Conservation (phyloP, 148 eudicot species). For the Spergularia bocconei region DNA sequence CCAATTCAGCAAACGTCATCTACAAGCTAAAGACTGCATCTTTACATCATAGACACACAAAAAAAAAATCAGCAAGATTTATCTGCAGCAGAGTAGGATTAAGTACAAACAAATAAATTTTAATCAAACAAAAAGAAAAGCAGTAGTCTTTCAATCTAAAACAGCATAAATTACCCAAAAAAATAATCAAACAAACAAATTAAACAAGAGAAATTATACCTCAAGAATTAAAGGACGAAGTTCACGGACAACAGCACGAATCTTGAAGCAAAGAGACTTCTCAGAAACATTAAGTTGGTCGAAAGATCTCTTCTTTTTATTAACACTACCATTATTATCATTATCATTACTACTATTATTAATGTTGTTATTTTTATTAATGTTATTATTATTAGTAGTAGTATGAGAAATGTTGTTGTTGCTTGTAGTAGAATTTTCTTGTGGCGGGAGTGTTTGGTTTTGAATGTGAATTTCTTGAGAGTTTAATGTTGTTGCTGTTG, state of each 20-base stretch:
- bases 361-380: slow-evolving; percentile 13
- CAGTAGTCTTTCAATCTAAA: not conserved
- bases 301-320: slow-evolving; percentile 49
- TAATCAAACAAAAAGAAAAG: not conserved
- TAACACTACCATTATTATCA: not conserved
- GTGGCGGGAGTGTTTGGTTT: slow-evolving; percentile 27
- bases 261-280: slow-evolving; percentile 56
- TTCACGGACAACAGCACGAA: slow-evolving; percentile 52
- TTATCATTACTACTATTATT: not conserved
- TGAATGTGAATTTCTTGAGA: slow-evolving; percentile 16
- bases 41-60: slow-evolving; percentile 9
- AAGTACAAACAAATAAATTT: not conserved
- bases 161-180: not conserved
- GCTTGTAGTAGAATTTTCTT: not conserved
- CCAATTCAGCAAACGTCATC: slow-evolving; percentile 14
- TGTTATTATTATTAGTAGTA: not conserved
- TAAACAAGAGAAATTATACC: slow-evolving; percentile 35
- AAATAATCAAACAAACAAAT: slow-evolving; percentile 10
- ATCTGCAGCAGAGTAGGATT: not conserved
- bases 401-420: not conserved
- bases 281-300: slow-evolving; percentile 37
- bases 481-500: slow-evolving; percentile 3
- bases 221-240: slow-evolving; percentile 81
- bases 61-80: not conserved
- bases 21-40: not conserved